Evolutionary conservation across 2,329 filamentous ascomycete genomes (phyloP), one percentile per base, ranked within the genome.

Genomic region (Penicillium fuscoglaucum): DNA sequence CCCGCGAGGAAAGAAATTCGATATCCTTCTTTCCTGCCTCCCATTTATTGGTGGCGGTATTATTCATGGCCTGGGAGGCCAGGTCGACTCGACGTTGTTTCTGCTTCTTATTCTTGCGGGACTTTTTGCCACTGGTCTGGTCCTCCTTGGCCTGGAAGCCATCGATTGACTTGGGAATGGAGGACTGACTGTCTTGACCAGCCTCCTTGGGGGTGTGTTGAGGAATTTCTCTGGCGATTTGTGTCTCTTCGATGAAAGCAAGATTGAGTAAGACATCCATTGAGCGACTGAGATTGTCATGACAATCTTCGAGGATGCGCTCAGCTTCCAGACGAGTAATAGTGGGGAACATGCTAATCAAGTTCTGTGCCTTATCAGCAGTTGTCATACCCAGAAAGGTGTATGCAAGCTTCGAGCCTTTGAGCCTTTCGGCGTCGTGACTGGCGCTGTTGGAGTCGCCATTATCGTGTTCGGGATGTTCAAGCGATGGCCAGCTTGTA

Each of bases 241-340:
- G 84, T 1, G 80, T 83, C 57, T 91, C 85, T 58, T 91, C 86
- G 5, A 97, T 86, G 68, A 88, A 91, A 21, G 90, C 86, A 15
- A 91, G 81, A 64, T 90, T 96, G 33, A 97, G 82, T 13, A 98
- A 79, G 58, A 91, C 87, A 66, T 96, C 91, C 61, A 96, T 87
- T 1, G 91, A 86, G 15, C 81, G 80, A 58, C 87, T 84, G 40
- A 90, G 84, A 63, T 91, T 85, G 0, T 87, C 85, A 12, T 84
- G 81, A 31, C 82, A 84, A 68, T 90, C 90, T 63, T 84, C 85
- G 51, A 96, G 75, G 0, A 87, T 84, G 61, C 87, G 83, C 43
- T 79, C 78, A 29, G 96, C 81, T 43, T 90, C 87, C 48, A 87
- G 84, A 0, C 78, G 78, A 47, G 87, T 87, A 43, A 93, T 79